Base-by-base conservation (phyloP, 2,329 filamentous ascomycete genomes). In the Fusarium buharicum region DNA sequence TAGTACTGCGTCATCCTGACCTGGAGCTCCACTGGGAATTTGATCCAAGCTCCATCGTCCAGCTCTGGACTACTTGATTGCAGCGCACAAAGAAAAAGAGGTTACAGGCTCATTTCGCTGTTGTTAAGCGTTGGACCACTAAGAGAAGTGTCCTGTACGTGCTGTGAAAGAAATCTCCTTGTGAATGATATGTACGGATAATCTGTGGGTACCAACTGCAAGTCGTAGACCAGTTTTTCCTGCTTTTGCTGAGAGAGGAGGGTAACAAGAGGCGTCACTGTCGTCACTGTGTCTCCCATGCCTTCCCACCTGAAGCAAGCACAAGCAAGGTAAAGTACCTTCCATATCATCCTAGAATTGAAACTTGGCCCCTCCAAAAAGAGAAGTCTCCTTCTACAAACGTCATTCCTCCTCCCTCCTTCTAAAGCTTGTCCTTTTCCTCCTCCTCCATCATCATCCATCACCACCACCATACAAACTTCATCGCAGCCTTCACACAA, bases 1-100 rank as follows among this genome's bases (percentile, higher is more conserved):
- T 62, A 34, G 49, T 49, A 55, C 31, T 65, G 62, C 62, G 62
- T 65, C 62, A 65, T 65, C 40, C 49, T 47, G 39, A 46, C 53
- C 58, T 31, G 40, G 51, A 65, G 62, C 62, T 66, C 62, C 62
- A 66, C 62, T 47, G n/a, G 36, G 49, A 53, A 46, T 64, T 48
- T 54, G 59, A 56, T 58, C 61, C 56, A 65, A 65, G 62, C 62
- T 66, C 58, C 58, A 63, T 57, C 39, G 16, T 49, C 55, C 51
- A 62, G 59, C 59, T 62, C 43, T 17, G 33, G 38, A 8, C 30
- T 33, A 5, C 12, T n/a, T 33, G 6, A 7, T 30, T 41, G 20
- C 18, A 36, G 49, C 18, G 33, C 44, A 55, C 40, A 44, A 43
- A 55, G 12, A 57, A 34, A 47, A 37, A 53, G 37, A 52, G 24